Conservation (phyloP, 139 green algal species). For the Asterochloris sp. region DNA sequence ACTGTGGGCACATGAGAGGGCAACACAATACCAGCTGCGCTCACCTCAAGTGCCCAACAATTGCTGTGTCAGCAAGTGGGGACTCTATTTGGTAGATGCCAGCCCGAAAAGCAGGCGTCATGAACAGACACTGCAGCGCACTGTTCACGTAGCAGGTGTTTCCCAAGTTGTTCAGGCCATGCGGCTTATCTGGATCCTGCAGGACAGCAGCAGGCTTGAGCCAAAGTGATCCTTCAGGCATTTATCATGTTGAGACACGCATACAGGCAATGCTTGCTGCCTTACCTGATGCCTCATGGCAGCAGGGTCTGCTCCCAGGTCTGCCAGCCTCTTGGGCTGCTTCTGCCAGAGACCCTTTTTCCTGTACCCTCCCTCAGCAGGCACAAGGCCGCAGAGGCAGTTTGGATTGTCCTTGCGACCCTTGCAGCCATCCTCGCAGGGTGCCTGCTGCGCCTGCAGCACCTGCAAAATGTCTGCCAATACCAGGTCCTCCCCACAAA, state of each 20-base stretch:
- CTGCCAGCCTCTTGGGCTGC: conserved; percentile 30
- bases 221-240: background rate
- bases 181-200: conserved; percentile 37
- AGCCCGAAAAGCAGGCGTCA: conserved; percentile 51
- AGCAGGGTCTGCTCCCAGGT: conserved; percentile 45
- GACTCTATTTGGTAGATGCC: conserved; percentile 43
- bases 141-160: conserved; percentile 90
- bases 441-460: background rate
- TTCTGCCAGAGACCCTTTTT: conserved; percentile 79
- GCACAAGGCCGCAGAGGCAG: conserved; percentile 69
- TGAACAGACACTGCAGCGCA: conserved; percentile 81
- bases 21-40: background rate
- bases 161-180: conserved; percentile 79
- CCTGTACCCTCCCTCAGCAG: conserved; percentile 35
- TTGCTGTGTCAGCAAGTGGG: conserved; percentile 15
- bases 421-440: conserved; percentile 15
- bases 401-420: conserved; percentile 48
- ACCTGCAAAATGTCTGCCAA: conserved; percentile 1
- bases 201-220: background rate
- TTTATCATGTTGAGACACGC: background rate
- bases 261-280: background rate
- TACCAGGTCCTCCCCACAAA: too few species aligned
- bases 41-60: conserved; percentile 37
- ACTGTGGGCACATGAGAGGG: background rate
- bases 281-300: conserved; percentile 24